A percentile compares a stretch with the other conserved stretches of the same genome.
Conservation (phyloP, 2,329 filamentous ascomycete species). For the Aspergillus neoniger region DNA sequence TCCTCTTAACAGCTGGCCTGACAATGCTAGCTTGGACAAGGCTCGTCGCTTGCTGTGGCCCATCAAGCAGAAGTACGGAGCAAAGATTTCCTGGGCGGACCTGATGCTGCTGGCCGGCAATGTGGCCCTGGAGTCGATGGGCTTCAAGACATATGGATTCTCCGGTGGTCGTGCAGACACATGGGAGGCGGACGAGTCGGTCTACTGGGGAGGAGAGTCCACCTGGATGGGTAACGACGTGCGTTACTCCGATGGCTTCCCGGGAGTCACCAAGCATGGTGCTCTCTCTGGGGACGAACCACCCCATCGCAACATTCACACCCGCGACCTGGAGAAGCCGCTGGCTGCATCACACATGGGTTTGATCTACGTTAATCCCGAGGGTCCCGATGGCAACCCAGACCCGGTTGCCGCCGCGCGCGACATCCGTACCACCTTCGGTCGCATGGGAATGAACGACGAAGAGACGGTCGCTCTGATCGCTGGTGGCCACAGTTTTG, state of each 20-base stretch:
- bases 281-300: conserved; percentile 5
- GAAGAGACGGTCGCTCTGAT: conserved; percentile 80
- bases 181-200: conserved; percentile 73
- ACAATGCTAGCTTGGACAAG: conserved; percentile 78
- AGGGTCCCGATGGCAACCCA: conserved; percentile 71
- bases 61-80: conserved; percentile 82
- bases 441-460: conserved; percentile 81
- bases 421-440: conserved; percentile 74
- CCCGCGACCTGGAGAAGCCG: conserved; percentile 67
- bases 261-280: conserved; percentile 34
- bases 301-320: conserved; percentile 50
- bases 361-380: conserved; percentile 80
- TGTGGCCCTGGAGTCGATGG: conserved; percentile 76
- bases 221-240: conserved; percentile 75
- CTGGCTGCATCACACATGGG: conserved; percentile 72
- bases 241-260: conserved; percentile 54
- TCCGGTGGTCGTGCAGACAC: conserved; percentile 71
- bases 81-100: conserved; percentile 80
- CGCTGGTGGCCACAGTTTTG: conserved; percentile 75
- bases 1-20: conserved; percentile 79
- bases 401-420: conserved; percentile 68
- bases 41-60: conserved; percentile 77
- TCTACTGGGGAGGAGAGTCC: conserved; percentile 75
- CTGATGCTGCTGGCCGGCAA: conserved; percentile 71
- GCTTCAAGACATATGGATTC: conserved; percentile 72